These are phyloP conservation scores for Malus hybrid DNA, from an alignment of 331 rosid genomes.

Conservation along the genomic window DNA sequence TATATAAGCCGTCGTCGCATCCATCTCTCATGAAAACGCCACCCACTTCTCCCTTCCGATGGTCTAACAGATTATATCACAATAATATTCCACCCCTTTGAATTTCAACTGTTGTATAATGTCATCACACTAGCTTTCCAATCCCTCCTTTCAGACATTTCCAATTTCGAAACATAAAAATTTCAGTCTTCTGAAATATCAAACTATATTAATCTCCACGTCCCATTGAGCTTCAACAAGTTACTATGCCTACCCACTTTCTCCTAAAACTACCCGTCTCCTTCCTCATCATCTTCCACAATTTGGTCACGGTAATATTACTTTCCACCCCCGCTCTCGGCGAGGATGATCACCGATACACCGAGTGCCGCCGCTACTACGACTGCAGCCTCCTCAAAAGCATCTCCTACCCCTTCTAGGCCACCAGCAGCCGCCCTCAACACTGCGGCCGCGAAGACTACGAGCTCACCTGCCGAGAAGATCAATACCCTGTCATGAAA, in stretches of 20 bases:
- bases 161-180: no score
- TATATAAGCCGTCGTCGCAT: background rate
- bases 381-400: constrained; percentile 29
- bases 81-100: background rate
- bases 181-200: background rate
- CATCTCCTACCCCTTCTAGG: constrained; percentile 29
- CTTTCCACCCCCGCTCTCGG: background rate
- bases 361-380: constrained; percentile 12
- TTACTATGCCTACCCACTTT: background rate
- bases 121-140: background rate
- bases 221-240: background rate
- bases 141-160: background rate
- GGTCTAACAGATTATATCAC: background rate
- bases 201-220: background rate
- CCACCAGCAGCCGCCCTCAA: background rate
- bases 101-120: background rate
- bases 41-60: background rate
- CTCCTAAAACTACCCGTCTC: background rate
- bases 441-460: constrained; percentile 26
- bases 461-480: constrained; percentile 20
- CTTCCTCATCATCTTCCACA: constrained; percentile 1
- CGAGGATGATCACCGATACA: background rate
- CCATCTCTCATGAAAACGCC: background rate
- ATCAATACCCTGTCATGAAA: background rate
- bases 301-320: background rate